Percentiles rank a stretch among this genome's conserved stretches.
Evolutionary conservation across 768 basidiomycete species (phyloP).

Genomic region (Mrakia blollopis): DNA sequence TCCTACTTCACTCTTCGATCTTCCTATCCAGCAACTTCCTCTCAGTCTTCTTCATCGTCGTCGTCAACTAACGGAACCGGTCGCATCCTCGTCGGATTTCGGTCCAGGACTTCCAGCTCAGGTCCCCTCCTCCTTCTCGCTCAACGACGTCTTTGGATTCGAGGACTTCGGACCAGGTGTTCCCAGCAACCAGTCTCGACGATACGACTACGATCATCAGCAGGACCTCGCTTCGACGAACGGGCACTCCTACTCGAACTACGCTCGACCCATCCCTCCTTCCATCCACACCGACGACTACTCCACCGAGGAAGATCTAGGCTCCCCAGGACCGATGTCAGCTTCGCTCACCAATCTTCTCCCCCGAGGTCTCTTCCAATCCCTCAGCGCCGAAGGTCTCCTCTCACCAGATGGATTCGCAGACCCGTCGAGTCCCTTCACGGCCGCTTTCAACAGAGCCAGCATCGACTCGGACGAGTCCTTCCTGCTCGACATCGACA

Average conservation of each 20-base stretch:
- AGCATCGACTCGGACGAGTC: constrained; percentile 8
- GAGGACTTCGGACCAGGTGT: constrained; percentile 44
- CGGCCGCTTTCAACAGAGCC: constrained; percentile 20
- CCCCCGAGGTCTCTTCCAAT: constrained; percentile 44
- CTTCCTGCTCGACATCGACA: constrained; percentile 7
- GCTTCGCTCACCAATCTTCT: constrained; percentile 44
- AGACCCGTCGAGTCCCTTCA: constrained; percentile 21
- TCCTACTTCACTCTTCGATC: constrained; percentile 22
- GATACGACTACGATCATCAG: constrained; percentile 41
- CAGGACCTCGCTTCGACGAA: constrained; percentile 33
- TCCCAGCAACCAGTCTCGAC: constrained; percentile 37
- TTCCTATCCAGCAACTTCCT: constrained; percentile 25
- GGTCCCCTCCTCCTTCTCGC: constrained; percentile 15
- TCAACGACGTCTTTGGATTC: constrained; percentile 42
- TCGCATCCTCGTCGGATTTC: neutral
- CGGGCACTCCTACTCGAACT: constrained; percentile 18
- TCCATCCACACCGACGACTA: constrained; percentile 33
- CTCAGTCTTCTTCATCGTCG: constrained; percentile 25
- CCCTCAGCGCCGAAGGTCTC: constrained; percentile 39
- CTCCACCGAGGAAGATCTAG: constrained; percentile 41
- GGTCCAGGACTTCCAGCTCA: constrained; percentile 3
- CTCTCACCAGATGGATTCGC: constrained; percentile 22
- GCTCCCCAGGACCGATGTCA: constrained; percentile 44
- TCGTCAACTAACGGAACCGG: constrained; percentile 21
- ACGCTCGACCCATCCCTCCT: constrained; percentile 5